Conservation (phyloP, 805 yeast genomes). For the Lipomyces yamanashiensis region DNA sequence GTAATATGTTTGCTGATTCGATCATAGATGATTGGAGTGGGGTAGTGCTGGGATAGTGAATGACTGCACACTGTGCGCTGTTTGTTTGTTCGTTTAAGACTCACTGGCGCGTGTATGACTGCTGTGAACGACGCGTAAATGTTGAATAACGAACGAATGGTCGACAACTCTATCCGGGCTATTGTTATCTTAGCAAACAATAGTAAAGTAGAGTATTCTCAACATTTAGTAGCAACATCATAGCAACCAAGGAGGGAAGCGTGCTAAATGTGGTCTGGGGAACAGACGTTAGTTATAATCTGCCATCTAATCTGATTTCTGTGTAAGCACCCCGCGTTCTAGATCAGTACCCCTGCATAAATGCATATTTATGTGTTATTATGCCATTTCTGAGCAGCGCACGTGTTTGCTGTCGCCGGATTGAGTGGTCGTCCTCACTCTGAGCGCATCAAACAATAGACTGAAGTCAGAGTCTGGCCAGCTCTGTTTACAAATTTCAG, state of each 20-base stretch:
- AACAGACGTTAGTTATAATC: not conserved
- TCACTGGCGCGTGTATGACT: too few relatives aligned
- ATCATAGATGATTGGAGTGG: too few relatives aligned
- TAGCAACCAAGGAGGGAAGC: not conserved
- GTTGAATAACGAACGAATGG: too few relatives aligned
- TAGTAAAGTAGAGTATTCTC: not conserved
- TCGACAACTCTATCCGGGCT: too few relatives aligned
- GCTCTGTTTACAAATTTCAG: not conserved
- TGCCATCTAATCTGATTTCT: constrained; percentile 3
- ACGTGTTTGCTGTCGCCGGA: not conserved
- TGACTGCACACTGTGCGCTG: too few relatives aligned
- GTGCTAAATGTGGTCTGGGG: not conserved
- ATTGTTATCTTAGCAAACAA: not conserved
- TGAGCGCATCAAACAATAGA: not conserved
- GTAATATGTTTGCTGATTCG: too few relatives aligned
- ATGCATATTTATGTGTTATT: not conserved
- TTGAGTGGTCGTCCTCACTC: not conserved
- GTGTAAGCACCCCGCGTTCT: constrained; percentile 6
- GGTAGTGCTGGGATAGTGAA: too few relatives aligned
- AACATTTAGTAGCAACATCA: not conserved
- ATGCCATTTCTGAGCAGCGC: not conserved
- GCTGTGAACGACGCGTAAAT: too few relatives aligned
- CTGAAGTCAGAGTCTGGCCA: constrained; percentile 3
- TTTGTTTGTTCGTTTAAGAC: too few relatives aligned
- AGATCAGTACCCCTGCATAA: constrained; percentile 3